Conservation (phyloP, 768 basidiomycete species). For the Lactifluus piperatus region DNA sequence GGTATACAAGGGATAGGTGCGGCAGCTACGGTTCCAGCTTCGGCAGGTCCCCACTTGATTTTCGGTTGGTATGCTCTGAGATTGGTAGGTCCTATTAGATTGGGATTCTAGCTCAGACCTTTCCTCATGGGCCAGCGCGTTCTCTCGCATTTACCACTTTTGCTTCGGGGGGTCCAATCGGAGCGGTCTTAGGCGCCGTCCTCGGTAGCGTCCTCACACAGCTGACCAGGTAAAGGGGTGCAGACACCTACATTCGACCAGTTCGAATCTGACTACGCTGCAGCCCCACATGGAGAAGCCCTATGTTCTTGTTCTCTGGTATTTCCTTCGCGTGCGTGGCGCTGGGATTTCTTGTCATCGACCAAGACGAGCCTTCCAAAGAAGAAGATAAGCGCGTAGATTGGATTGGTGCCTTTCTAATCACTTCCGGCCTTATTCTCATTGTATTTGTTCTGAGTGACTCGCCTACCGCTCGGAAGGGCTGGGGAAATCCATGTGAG, state of each 20-base stretch:
- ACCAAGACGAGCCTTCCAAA: conserved; percentile 38
- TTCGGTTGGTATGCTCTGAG: neutral
- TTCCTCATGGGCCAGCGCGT: conserved; percentile 58
- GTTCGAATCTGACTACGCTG: neutral
- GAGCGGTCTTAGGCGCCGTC: conserved; percentile 59
- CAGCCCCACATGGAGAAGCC: conserved; percentile 53
- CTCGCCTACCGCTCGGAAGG: conserved; percentile 46
- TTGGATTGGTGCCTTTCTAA: conserved; percentile 64
- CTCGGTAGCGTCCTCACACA: conserved; percentile 65
- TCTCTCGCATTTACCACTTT: conserved; percentile 78
- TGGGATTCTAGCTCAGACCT: conserved; percentile 75
- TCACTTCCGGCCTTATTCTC: conserved; percentile 58
- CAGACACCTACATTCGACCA: neutral
- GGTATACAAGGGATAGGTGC: conserved; percentile 76
- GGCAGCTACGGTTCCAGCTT: conserved; percentile 66
- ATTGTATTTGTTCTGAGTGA: conserved; percentile 69
- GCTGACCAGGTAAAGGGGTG: conserved; percentile 8
- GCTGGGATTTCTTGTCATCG: conserved; percentile 51
- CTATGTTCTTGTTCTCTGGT: conserved; percentile 52
- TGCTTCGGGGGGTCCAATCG: conserved; percentile 77
- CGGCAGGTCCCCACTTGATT: conserved; percentile 34
- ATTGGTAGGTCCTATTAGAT: conserved; percentile 33
- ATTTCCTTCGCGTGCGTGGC: conserved; percentile 44
- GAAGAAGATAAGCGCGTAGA: conserved; percentile 44
- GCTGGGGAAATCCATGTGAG: conserved; percentile 55